phyloP scores from a whole-genome alignment of 2,329 filamentous ascomycete species.

The Bipolaris bicolor region DNA sequence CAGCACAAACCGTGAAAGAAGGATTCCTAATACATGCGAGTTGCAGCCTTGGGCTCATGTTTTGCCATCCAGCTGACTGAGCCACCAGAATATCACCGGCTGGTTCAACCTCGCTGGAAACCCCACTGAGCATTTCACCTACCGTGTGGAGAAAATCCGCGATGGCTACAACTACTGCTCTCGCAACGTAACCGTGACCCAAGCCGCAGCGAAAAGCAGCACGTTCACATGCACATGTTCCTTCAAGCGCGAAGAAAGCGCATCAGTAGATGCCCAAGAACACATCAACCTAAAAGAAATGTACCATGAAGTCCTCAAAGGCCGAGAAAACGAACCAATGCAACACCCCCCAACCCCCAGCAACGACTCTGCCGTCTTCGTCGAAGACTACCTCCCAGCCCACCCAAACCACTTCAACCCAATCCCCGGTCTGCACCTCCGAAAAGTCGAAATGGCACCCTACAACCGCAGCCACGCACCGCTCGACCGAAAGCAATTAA shows the following conservation, averaged over 20 bases:
- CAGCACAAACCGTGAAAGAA: conserved; percentile 58
- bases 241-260: conserved; percentile 56
- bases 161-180: conserved; percentile 61
- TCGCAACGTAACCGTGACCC: conserved; percentile 59
- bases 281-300: conserved; percentile 41
- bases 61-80: not conserved
- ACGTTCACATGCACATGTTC: conserved; percentile 61
- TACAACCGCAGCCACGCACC: not conserved
- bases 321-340: not conserved
- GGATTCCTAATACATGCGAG: conserved; percentile 60
- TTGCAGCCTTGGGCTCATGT: not conserved
- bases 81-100: not conserved
- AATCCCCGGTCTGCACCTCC: not conserved
- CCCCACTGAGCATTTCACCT: conserved; percentile 57
- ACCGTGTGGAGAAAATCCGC: conserved; percentile 57
- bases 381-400: not conserved
- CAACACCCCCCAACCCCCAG: not conserved
- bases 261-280: conserved; percentile 44
- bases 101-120: conserved; percentile 52
- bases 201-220: conserved; percentile 52
- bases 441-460: not conserved
- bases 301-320: conserved; percentile 37
- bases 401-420: not conserved
- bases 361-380: not conserved
- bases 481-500: not conserved